Evolutionary conservation across 2,329 filamentous ascomycete species (phyloP).

Genomic region (Colletotrichum sp.): DNA sequence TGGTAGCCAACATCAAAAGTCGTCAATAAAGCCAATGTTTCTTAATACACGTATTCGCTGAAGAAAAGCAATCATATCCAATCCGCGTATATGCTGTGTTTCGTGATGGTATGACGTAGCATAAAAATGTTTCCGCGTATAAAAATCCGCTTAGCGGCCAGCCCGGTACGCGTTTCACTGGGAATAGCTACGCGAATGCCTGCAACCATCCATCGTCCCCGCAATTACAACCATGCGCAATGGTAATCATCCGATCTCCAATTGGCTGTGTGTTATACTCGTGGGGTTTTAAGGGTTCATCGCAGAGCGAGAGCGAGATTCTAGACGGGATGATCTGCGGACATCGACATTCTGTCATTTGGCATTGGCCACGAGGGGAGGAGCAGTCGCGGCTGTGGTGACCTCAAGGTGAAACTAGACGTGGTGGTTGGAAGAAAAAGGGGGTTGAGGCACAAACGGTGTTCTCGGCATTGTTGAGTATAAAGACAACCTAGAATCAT

Average conservation of each 20-base stretch:
- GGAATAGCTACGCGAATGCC: not conserved
- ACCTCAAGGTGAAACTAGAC: not conserved
- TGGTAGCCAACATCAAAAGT: accelerated
- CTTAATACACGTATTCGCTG: not conserved
- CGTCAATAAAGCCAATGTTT: not conserved
- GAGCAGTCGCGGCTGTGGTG: not conserved
- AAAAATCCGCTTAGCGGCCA: not conserved
- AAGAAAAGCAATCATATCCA: not conserved
- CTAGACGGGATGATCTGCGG: not conserved
- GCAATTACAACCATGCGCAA: not conserved
- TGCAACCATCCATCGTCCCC: not conserved
- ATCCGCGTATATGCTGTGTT: not conserved
- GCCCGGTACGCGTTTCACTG: not conserved
- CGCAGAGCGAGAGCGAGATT: not conserved
- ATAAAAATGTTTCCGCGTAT: not conserved
- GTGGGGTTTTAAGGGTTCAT: not conserved
- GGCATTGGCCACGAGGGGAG: not conserved
- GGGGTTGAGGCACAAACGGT: not conserved
- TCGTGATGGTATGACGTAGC: not conserved
- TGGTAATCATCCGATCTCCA: not conserved
- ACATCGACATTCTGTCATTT: not conserved
- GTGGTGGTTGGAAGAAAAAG: not conserved
- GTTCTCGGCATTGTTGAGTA: not conserved
- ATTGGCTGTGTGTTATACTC: not conserved
- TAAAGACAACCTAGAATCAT: not conserved